These are phyloP conservation scores for Alternaria arborescens DNA, from an alignment of 2,329 filamentous ascomycete species.

Conservation along the genomic window DNA sequence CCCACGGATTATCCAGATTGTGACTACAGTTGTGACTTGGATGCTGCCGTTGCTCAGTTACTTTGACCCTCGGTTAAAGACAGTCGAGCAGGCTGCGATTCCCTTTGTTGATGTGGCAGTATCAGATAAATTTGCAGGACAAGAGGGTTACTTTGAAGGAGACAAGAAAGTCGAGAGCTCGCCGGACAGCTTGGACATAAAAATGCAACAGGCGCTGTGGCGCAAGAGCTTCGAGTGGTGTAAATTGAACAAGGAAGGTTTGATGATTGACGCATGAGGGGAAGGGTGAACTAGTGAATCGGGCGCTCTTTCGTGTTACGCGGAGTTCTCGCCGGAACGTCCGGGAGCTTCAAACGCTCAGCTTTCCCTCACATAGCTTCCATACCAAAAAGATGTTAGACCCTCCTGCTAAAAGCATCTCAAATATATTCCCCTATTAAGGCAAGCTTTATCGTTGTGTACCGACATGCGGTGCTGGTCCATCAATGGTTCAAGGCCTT, in stretches of 20 bases:
- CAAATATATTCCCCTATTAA: not conserved
- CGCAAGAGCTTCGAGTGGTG: constrained; percentile 47
- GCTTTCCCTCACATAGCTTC: not conserved
- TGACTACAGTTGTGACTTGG: constrained; percentile 38
- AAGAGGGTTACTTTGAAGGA: constrained; percentile 49
- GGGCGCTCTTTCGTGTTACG: not conserved
- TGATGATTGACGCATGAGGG: constrained; percentile 14
- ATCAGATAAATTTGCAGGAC: constrained; percentile 34
- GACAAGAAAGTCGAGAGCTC: constrained; percentile 42
- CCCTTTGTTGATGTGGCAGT: constrained; percentile 43
- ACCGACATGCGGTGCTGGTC: not conserved
- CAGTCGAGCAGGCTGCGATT: constrained; percentile 39
- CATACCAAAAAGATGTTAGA: not conserved
- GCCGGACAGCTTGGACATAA: constrained; percentile 41
- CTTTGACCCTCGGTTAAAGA: constrained; percentile 44
- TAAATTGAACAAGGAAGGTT: constrained; percentile 15
- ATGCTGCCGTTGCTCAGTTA: constrained; percentile 40
- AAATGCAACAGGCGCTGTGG: constrained; percentile 48
- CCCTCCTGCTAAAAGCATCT: not conserved
- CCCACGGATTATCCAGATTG: constrained; percentile 29
- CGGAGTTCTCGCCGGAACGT: not conserved
- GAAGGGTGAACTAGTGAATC: not conserved
- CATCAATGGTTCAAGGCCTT: not conserved
- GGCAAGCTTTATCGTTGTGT: not conserved
- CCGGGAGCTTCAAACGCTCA: not conserved